These are phyloP conservation scores for Neurospora sp. DNA, from an alignment of 495 filamentous ascomycete species.

Conservation along the genomic window DNA sequence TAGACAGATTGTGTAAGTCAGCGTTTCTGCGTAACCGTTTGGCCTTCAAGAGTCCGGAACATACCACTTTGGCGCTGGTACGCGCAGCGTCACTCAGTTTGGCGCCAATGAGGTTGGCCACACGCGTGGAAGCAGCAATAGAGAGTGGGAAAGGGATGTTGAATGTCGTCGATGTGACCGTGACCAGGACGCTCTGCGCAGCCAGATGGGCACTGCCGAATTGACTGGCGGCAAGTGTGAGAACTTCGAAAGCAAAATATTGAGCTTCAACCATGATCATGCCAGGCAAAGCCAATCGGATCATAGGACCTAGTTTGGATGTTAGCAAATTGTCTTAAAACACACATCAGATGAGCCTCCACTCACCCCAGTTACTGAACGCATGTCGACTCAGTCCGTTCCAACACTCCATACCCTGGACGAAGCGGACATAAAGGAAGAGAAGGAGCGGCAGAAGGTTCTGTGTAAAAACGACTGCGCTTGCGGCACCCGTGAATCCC, in stretches of 20 bases:
- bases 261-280: constrained; percentile 81
- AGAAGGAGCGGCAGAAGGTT: constrained; percentile 68
- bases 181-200: constrained; percentile 40
- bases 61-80: constrained; percentile 48
- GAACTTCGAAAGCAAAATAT: constrained; percentile 62
- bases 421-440: constrained; percentile 63
- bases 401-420: constrained; percentile 77
- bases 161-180: constrained; percentile 38
- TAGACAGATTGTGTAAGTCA: background rate
- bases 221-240: constrained; percentile 56
- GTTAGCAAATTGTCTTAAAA: background rate
- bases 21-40: background rate
- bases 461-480: constrained; percentile 73
- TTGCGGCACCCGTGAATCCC: constrained; percentile 78
- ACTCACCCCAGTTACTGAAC: constrained; percentile 63
- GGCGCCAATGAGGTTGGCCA: constrained; percentile 50
- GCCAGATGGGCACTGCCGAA: constrained; percentile 54
- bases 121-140: constrained; percentile 43
- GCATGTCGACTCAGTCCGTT: constrained; percentile 62
- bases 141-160: constrained; percentile 46
- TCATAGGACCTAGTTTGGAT: constrained; percentile 46
- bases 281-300: constrained; percentile 68
- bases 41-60: background rate
- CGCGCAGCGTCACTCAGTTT: constrained; percentile 53
- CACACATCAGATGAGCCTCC: background rate